These are phyloP conservation scores for Trichosanthes truncata DNA, from an alignment of 306 rosid genomes.

Conservation along the genomic window DNA sequence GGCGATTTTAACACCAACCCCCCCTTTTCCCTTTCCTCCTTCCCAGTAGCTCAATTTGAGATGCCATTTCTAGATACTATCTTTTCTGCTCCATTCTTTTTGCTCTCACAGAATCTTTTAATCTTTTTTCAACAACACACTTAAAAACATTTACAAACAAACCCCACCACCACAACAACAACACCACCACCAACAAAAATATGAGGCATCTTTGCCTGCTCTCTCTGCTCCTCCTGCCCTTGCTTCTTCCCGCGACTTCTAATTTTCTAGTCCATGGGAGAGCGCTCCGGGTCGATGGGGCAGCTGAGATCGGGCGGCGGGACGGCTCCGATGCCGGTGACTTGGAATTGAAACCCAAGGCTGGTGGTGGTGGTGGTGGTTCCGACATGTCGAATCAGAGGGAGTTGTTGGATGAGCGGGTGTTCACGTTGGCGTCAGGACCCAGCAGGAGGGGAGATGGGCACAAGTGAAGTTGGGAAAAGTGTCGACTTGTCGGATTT, in stretches of 20 bases:
- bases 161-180: neutral
- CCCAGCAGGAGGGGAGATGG: slow-evolving; percentile 12
- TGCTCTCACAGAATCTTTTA: neutral
- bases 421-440: slow-evolving; percentile 9
- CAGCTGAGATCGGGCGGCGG: neutral
- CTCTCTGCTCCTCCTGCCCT: neutral
- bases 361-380: neutral
- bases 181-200: neutral
- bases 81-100: slow-evolving; percentile 13
- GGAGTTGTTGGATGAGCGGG: neutral
- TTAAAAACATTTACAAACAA: neutral
- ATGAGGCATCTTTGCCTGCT: neutral
- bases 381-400: neutral
- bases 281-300: neutral
- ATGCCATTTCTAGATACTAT: slow-evolving; percentile 5
- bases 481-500: neutral
- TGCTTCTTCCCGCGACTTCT: neutral
- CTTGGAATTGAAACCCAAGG: neutral
- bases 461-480: neutral
- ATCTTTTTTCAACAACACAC: neutral
- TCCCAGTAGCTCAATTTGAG: neutral
- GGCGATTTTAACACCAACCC: neutral
- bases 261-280: neutral
- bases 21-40: neutral
- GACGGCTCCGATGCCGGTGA: neutral